Base-by-base conservation (phyloP, 208 protist genomes). In the Trichomonas tenax region DNA sequence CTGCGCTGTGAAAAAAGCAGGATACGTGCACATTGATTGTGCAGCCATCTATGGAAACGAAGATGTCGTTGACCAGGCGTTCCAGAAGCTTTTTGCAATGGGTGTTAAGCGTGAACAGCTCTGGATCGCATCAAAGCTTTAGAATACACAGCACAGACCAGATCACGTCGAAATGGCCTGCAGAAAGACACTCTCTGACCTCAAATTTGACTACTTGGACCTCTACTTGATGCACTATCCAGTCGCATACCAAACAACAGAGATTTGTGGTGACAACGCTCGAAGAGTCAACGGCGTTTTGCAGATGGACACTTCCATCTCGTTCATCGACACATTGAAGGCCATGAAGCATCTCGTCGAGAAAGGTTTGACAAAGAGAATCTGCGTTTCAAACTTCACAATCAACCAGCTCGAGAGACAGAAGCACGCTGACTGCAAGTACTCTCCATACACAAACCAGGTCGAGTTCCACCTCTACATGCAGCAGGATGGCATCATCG, bases 11-110 rank as follows among this genome's bases (percentile, higher is more conserved):
- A 31, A 82, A 31, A 15, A 84, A 2, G 21, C 96, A 45, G 96
- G 96, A 23, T 96, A 96, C 89, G 95, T 11, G 8, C 95, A 93
- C 8, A 86, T 96, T 2, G 95, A 96, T 96, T 96, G 90, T 36
- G 96, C 96, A 9, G 48, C 34, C 2, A 88, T 14, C 14, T 96
- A 96, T 63, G 31, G 26, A 31, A 96, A 96, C 44, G 95, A 96
- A 81, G 51, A 96, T 48, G 95, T 81, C 31, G 93, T 96, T 44
- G 96, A 95, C 1, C 9, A 4, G 11, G 96, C 95, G 3, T 48
- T 96, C 9, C 3, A 84, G 8, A 11, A 96, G 6, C 10, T 96
- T n/a, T 48, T 96, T 3, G 26, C 2, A 44, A 2, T 21, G 2
- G 81, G 36, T 44, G 34, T 86, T 44, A 86, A 38, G 44, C 81